Evolutionary conservation across 75 land plant genomes (phyloP).

Genomic region (Cryptomeria japonica): DNA sequence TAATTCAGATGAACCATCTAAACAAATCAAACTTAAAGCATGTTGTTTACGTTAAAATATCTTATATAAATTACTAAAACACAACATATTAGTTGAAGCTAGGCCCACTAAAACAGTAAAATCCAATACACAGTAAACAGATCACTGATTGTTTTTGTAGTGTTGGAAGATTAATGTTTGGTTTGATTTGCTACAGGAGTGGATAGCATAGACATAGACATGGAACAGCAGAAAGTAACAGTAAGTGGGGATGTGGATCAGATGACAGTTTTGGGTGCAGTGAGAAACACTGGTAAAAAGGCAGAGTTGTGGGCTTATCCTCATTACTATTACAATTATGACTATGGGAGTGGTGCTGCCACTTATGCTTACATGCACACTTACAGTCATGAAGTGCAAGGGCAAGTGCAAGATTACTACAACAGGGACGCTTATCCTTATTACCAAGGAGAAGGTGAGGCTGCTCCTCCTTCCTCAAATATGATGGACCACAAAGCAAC

Average conservation of each 20-base stretch:
- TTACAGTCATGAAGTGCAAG: neutral
- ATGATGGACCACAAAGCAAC: conserved; percentile 57
- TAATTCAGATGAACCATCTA: too few species aligned
- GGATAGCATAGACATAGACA: conserved; percentile 26
- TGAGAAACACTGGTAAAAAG: conserved; percentile 52
- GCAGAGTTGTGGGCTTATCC: conserved; percentile 65
- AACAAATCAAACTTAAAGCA: too few species aligned
- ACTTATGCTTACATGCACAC: conserved; percentile 6
- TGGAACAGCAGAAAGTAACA: conserved; percentile 69
- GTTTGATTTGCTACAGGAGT: conserved; percentile 10
- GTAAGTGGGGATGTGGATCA: conserved; percentile 64
- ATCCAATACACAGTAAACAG: too few species aligned
- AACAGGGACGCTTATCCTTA: conserved; percentile 13
- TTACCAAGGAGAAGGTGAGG: conserved; percentile 12
- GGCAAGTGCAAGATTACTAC: conserved; percentile 54
- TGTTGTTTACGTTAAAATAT: too few species aligned
- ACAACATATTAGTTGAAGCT: too few species aligned
- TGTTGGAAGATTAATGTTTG: neutral
- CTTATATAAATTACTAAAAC: too few species aligned
- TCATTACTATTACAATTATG: conserved; percentile 9
- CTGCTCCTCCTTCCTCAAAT: conserved; percentile 16
- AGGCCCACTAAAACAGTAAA: too few species aligned
- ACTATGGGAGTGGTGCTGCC: conserved; percentile 13
- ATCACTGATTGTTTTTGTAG: neutral
- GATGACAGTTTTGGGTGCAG: conserved; percentile 50